phyloP scores from a whole-genome alignment of 768 basidiomycete genomes.

The Thelephora aurantiotincta region DNA sequence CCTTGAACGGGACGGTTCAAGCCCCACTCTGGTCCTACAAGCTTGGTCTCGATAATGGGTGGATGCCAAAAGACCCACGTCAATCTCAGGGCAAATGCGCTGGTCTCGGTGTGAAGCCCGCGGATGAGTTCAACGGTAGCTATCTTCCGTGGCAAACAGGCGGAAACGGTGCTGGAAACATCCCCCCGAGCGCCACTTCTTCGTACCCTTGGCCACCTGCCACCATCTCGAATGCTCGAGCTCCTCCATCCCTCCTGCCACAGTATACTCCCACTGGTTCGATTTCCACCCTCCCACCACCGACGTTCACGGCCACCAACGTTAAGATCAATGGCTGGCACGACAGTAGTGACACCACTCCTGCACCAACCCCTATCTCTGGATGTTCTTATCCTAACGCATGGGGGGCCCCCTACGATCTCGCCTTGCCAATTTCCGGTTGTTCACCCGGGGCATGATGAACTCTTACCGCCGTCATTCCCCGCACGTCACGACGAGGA shows the following conservation, averaged over 20 bases:
- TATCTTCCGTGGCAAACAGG: slow-evolving; percentile 61
- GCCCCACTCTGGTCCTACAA: slow-evolving; percentile 60
- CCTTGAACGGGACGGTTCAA: slow-evolving; percentile 29
- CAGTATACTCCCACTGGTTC: slow-evolving; percentile 52
- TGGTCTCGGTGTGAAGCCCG: slow-evolving; percentile 27
- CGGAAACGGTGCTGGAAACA: slow-evolving; percentile 36
- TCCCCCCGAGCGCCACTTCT: slow-evolving; percentile 25
- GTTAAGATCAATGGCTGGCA: slow-evolving; percentile 41
- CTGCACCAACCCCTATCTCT: slow-evolving; percentile 41
- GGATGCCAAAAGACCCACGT: slow-evolving; percentile 67
- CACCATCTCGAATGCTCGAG: slow-evolving; percentile 28
- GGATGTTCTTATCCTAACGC: slow-evolving; percentile 55
- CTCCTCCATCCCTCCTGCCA: slow-evolving; percentile 30
- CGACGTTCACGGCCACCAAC: slow-evolving; percentile 32
- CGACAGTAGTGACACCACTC: slow-evolving; percentile 31
- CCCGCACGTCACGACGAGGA: no score
- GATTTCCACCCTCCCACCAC: slow-evolving; percentile 40
- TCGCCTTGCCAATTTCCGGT: no score
- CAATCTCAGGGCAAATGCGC: slow-evolving; percentile 50
- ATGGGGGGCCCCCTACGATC: slow-evolving; percentile 20
- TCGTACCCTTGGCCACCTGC: slow-evolving; percentile 31
- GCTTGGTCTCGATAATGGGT: slow-evolving; percentile 53
- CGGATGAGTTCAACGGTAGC: slow-evolving; percentile 34
- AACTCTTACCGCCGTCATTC: no score
- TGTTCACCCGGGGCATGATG: no score